A percentile compares a stretch with the other conserved stretches of the same genome.
Evolutionary conservation across 345 rosid species (phyloP).

Genomic region (Hevea brasiliensis): DNA sequence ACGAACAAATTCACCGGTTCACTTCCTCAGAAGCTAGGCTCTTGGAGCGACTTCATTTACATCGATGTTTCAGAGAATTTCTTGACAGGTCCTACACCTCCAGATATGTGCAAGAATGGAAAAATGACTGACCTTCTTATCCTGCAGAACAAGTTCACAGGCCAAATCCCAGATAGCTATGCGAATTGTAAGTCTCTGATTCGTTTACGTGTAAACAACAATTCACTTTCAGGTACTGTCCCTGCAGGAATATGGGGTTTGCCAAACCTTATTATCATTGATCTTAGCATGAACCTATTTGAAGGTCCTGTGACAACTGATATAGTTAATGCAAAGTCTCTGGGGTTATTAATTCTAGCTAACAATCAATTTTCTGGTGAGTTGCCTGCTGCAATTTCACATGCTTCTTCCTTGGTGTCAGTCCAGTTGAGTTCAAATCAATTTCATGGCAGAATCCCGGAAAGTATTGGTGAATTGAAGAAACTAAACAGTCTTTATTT

Average conservation of each 20-base stretch:
- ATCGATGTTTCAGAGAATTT: conserved; percentile 80
- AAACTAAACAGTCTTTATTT: conserved; percentile 48
- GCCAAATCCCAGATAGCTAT: conserved; percentile 57
- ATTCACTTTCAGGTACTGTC: conserved; percentile 58
- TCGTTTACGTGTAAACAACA: conserved; percentile 65
- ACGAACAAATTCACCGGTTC: conserved; percentile 64
- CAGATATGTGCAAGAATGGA: conserved; percentile 79
- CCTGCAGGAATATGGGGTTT: conserved; percentile 76
- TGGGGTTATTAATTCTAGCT: conserved; percentile 49
- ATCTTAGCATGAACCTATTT: conserved; percentile 57
- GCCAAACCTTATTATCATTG: conserved; percentile 59
- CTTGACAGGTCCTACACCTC: conserved; percentile 73
- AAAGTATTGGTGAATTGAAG: conserved; percentile 52
- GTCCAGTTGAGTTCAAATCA: conserved; percentile 49
- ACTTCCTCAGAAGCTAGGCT: conserved; percentile 68
- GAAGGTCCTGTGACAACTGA: conserved; percentile 54
- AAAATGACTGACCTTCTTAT: conserved; percentile 53
- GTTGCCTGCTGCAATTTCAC: conserved; percentile 52
- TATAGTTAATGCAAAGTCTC: conserved; percentile 58
- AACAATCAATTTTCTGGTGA: conserved; percentile 60
- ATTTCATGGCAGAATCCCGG: conserved; percentile 58
- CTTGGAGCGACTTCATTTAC: conserved; percentile 41
- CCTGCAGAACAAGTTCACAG: conserved; percentile 65
- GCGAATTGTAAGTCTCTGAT: conserved; percentile 50
- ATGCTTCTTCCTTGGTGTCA: conserved; percentile 53